Conservation (phyloP, 2,329 filamentous ascomycete species). For the Ophiobolus disseminans region DNA sequence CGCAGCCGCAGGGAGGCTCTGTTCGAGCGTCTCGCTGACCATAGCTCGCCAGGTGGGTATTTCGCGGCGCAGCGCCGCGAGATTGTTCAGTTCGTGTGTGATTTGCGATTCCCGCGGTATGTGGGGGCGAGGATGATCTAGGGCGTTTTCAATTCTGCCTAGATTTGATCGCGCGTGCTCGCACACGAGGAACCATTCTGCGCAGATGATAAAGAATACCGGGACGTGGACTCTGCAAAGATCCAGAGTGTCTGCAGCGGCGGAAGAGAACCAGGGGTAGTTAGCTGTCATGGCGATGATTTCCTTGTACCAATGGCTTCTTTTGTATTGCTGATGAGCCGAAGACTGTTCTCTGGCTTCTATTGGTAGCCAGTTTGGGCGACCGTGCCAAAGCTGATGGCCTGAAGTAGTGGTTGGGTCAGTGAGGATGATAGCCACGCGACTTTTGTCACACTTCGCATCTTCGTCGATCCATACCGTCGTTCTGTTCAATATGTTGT, state of each 20-base stretch:
- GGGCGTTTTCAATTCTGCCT: background rate
- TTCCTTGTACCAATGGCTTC: constrained; percentile 19
- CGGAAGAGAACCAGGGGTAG: background rate
- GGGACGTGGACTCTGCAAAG: background rate
- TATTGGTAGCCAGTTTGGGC: constrained; percentile 43
- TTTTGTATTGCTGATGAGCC: too few relatives aligned
- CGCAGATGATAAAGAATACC: background rate
- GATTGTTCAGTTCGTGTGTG: background rate
- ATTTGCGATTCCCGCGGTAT: background rate
- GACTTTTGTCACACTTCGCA: background rate
- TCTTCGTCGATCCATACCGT: constrained; percentile 50
- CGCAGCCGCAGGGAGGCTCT: constrained; percentile 16
- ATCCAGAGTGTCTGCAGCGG: background rate
- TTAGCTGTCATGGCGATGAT: constrained; percentile 41
- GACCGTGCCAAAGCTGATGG: constrained; percentile 50
- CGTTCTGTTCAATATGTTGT: constrained; percentile 48
- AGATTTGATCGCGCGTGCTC: background rate
- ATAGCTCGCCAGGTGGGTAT: constrained; percentile 48
- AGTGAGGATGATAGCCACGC: constrained; percentile 47
- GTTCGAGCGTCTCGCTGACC: constrained; percentile 35
- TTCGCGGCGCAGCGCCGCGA: constrained; percentile 52
- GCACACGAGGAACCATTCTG: background rate
- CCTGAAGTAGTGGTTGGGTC: constrained; percentile 49
- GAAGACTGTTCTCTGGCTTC: constrained; percentile 2
- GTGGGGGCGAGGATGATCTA: too few relatives aligned